Conservation (phyloP, 1,284 basidiomycete species). For the Albatrellus sp. region DNA sequence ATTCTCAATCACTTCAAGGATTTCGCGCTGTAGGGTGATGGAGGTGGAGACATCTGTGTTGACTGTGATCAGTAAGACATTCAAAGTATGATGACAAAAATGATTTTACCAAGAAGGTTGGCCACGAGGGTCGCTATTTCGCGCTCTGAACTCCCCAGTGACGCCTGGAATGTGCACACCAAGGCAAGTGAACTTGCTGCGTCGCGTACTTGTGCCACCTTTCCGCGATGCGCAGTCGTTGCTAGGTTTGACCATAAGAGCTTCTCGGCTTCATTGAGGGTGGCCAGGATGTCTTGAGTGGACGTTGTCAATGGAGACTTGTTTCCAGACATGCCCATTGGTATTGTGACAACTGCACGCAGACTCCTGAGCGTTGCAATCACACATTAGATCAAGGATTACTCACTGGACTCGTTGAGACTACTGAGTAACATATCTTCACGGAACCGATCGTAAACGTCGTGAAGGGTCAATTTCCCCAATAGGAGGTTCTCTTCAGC, state of each 20-base stretch:
- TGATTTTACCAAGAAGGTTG: slow-evolving; percentile 50
- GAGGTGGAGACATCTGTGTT: slow-evolving; percentile 51
- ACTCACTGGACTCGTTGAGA: slow-evolving; percentile 72
- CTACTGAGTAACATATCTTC: slow-evolving; percentile 82
- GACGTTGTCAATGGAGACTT: slow-evolving; percentile 26
- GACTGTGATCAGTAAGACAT: neutral
- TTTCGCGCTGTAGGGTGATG: slow-evolving; percentile 71
- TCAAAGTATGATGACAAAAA: slow-evolving; percentile 2
- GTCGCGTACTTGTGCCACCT: slow-evolving; percentile 61
- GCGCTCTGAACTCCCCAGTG: slow-evolving; percentile 49
- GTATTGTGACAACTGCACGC: slow-evolving; percentile 64
- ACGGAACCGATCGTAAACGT: slow-evolving; percentile 66
- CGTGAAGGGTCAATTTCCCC: slow-evolving; percentile 63
- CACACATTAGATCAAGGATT: neutral
- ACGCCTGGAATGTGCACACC: slow-evolving; percentile 67
- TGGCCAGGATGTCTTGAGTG: slow-evolving; percentile 46
- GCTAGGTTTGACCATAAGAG: slow-evolving; percentile 58
- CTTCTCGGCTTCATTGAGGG: slow-evolving; percentile 55
- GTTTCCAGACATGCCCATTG: slow-evolving; percentile 60
- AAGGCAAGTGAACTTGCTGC: slow-evolving; percentile 59
- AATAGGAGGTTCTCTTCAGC: slow-evolving; percentile 62
- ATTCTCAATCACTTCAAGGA: slow-evolving; percentile 55
- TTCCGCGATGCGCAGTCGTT: slow-evolving; percentile 45
- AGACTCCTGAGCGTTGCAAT: neutral
- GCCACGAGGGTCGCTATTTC: slow-evolving; percentile 43